Conservation (phyloP, 345 rosid genomes). For the Citrus glauca region DNA sequence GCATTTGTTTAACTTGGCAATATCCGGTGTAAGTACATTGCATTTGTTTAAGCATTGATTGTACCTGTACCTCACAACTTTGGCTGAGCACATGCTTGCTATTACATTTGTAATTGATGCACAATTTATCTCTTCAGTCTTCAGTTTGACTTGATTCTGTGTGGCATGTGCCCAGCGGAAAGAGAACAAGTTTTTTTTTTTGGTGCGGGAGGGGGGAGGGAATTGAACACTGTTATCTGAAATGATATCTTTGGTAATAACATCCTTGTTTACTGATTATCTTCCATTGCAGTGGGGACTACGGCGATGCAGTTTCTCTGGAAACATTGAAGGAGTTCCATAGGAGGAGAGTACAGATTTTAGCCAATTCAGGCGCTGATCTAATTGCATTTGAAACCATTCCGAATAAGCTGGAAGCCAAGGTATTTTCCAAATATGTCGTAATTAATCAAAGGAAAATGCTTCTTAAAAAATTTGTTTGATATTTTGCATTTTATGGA, state of each 20-base stretch:
- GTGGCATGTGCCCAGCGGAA: too few species aligned
- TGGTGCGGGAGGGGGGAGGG: too few species aligned
- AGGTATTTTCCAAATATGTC: constrained; percentile 36
- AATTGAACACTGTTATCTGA: neutral
- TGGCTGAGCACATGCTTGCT: neutral
- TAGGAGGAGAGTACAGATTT: constrained; percentile 72
- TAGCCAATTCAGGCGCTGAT: constrained; percentile 65
- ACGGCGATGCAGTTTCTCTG: constrained; percentile 57
- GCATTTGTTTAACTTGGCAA: neutral
- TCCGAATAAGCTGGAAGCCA: constrained; percentile 85
- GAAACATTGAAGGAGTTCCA: constrained; percentile 80
- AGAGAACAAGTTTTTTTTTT: too few species aligned
- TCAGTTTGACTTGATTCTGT: neutral
- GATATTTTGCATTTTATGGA: neutral
- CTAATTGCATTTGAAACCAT: constrained; percentile 85
- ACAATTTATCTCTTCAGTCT: neutral
- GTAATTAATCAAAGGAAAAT: neutral
- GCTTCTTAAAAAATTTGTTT: neutral
- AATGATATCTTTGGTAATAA: neutral
- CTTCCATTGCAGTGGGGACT: constrained; percentile 51
- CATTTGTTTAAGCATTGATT: neutral
- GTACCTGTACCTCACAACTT: neutral
- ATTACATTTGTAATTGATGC: neutral
- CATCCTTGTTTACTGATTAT: neutral
- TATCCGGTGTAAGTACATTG: neutral